Conservation (phyloP, 306 rosid species). For the Dalbergia cochinchinensis region DNA sequence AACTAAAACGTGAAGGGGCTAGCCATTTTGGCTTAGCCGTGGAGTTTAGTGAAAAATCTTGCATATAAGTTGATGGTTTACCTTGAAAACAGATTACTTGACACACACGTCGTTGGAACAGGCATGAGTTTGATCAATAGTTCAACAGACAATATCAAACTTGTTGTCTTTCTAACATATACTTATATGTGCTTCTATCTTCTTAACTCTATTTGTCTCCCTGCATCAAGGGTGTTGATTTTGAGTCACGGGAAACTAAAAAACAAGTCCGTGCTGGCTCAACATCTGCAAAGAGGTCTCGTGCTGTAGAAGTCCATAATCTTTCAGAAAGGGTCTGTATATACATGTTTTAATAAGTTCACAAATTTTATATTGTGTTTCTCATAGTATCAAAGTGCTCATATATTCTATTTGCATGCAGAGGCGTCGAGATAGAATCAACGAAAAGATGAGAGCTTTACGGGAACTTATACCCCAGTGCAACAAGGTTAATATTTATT, state of each 20-base stretch:
- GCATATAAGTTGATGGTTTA: neutral
- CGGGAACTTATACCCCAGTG: slow-evolving; percentile 91
- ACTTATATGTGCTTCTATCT: slow-evolving; percentile 2
- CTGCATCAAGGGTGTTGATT: slow-evolving; percentile 62
- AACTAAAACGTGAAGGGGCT: neutral
- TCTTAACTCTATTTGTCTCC: slow-evolving; percentile 14
- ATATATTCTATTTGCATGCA: slow-evolving; percentile 47
- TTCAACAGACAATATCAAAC: slow-evolving; percentile 1
- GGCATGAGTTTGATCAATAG: neutral
- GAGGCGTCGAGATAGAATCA: slow-evolving; percentile 92
- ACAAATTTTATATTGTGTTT: slow-evolving; percentile 9
- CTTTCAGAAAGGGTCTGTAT: slow-evolving; percentile 87
- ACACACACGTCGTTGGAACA: slow-evolving; percentile 1
- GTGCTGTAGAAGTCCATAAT: slow-evolving; percentile 91
- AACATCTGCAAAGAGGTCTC: slow-evolving; percentile 69
- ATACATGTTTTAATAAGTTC: neutral
- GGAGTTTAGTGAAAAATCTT: neutral
- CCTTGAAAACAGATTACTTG: neutral
- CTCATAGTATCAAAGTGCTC: slow-evolving; percentile 20
- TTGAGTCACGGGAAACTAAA: slow-evolving; percentile 62
- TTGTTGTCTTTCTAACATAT: slow-evolving; percentile 10
- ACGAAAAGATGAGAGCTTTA: slow-evolving; percentile 86
- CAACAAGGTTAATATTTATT: slow-evolving; percentile 64
- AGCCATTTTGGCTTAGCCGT: neutral
- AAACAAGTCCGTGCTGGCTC: slow-evolving; percentile 58